phyloP scores from a whole-genome alignment of 257 asterid species.

The Parsonsia alboflavescens region DNA sequence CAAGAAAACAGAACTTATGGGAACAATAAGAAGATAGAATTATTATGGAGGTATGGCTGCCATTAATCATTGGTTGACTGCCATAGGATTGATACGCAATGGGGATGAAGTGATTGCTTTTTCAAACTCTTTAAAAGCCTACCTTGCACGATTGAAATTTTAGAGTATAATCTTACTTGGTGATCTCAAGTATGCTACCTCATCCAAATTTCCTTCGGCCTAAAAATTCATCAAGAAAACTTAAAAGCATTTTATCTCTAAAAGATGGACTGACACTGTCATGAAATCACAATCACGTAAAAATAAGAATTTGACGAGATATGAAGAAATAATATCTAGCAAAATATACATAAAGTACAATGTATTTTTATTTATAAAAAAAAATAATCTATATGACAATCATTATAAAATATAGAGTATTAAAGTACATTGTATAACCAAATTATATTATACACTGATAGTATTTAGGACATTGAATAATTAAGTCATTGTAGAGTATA shows the following conservation, averaged over 20 bases:
- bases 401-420: too few species aligned
- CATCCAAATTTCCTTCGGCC: too few species aligned
- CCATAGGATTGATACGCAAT: slow-evolving; percentile 73
- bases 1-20: slow-evolving; percentile 9
- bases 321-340: not conserved
- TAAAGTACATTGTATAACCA: too few species aligned
- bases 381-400: too few species aligned
- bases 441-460: too few species aligned
- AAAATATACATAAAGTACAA: too few species aligned
- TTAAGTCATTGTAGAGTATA: too few species aligned
- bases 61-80: slow-evolving; percentile 67
- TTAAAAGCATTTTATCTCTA: not conserved
- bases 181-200: not conserved
- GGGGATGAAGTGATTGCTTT: slow-evolving; percentile 88
- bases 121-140: slow-evolving; percentile 86
- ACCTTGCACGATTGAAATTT: slow-evolving; percentile 21
- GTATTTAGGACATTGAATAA: too few species aligned
- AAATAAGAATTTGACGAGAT: not conserved
- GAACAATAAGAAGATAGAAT: slow-evolving; percentile 12
- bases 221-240: not conserved
- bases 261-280: not conserved
- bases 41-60: slow-evolving; percentile 92
- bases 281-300: not conserved
- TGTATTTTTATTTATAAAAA: too few species aligned
- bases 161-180: too few species aligned